phyloP scores from a whole-genome alignment of 2,329 filamentous ascomycete species.

The Colletotrichum plurivorum region DNA sequence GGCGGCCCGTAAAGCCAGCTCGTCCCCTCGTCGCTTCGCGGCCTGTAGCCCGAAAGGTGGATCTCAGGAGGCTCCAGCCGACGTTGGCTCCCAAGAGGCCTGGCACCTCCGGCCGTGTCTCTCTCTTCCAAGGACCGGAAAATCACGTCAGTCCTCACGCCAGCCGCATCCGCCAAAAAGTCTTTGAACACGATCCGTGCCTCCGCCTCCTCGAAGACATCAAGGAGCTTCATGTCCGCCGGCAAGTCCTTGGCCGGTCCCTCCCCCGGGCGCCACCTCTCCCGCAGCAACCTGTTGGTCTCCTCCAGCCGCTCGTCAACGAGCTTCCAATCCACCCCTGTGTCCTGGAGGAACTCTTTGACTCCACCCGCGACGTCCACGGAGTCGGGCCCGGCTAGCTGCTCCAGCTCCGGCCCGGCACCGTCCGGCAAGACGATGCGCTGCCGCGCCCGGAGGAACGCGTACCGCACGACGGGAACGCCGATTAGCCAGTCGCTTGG shows the following conservation, averaged over 20 bases:
- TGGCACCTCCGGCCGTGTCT: neutral
- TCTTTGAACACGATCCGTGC: slow-evolving; percentile 11
- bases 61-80: too few species aligned
- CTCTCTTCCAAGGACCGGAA: slow-evolving; percentile 1
- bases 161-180: slow-evolving; percentile 7
- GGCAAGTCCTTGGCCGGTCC: neutral
- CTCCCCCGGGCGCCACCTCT: slow-evolving; percentile 6
- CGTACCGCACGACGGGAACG: neutral
- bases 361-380: neutral
- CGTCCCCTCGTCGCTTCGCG: too few species aligned
- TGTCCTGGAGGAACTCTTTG: neutral
- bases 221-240: neutral
- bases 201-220: neutral
- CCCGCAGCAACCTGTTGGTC: neutral
- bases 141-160: neutral
- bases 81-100: neutral
- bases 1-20: too few species aligned
- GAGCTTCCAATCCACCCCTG: neutral
- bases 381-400: neutral
- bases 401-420: neutral
- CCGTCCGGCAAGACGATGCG: neutral
- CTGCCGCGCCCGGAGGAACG: neutral
- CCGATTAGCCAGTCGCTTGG: neutral
- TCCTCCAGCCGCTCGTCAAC: slow-evolving; percentile 2
- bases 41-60: too few species aligned